Evolutionary conservation across 768 basidiomycete genomes (phyloP).

Genomic region (Auriscalpium vulgare): DNA sequence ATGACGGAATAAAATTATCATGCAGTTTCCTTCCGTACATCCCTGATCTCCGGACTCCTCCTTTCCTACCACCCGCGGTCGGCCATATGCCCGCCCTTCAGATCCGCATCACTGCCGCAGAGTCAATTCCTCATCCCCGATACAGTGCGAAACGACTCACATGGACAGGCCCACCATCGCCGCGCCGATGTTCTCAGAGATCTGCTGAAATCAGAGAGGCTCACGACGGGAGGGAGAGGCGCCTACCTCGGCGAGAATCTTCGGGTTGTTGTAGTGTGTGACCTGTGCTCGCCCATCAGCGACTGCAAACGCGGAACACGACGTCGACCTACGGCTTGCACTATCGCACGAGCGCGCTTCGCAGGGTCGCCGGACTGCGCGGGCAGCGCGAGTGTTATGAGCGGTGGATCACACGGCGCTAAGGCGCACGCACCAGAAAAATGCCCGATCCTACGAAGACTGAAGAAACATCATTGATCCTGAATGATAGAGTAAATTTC

Average conservation of each 20-base stretch:
- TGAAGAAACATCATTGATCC: conserved; percentile 20
- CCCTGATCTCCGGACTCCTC: conserved; percentile 13
- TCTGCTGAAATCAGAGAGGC: conserved; percentile 26
- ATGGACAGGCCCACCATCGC: conserved; percentile 95
- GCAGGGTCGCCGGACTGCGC: conserved; percentile 83
- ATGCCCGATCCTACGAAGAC: conserved; percentile 99
- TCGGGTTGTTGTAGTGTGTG: conserved; percentile 93
- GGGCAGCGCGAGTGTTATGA: conserved; percentile 2
- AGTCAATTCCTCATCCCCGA: neutral
- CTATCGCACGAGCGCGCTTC: conserved; percentile 90
- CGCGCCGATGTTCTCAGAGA: conserved; percentile 76
- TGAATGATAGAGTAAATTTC: conserved; percentile 2
- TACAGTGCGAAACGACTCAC: conserved; percentile 33
- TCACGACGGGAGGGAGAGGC: neutral
- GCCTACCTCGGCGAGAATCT: conserved; percentile 77
- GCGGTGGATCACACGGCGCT: neutral
- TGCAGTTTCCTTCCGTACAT: neutral
- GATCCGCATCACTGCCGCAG: conserved; percentile 42
- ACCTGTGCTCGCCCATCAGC: conserved; percentile 36
- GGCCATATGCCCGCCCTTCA: conserved; percentile 67
- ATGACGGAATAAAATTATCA: too few relatives aligned
- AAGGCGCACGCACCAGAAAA: conserved; percentile 63
- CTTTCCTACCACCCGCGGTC: conserved; percentile 50
- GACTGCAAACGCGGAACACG: conserved; percentile 2
- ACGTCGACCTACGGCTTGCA: conserved; percentile 67